Conservation (phyloP, 192 early-diverging fungal species). For the Gigaspora rosea region DNA sequence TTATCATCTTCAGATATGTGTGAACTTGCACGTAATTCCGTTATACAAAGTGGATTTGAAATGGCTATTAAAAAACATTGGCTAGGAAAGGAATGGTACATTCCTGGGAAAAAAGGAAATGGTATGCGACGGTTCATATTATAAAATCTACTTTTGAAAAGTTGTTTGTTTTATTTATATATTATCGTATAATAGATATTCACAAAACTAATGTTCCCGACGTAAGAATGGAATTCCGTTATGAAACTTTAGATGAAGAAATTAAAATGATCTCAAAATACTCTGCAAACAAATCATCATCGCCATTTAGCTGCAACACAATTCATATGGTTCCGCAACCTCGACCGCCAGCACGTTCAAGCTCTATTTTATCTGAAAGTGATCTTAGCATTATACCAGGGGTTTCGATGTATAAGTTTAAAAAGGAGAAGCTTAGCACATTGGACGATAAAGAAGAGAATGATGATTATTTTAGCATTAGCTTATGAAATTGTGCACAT, state of each 20-base stretch:
- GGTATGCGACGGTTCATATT: not conserved
- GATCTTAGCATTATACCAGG: too few relatives aligned
- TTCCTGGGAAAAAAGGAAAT: slow-evolving; percentile 76
- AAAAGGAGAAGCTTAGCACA: too few relatives aligned
- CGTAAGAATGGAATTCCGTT: slow-evolving; percentile 80
- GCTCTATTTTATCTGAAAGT: too few relatives aligned
- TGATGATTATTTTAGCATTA: too few relatives aligned
- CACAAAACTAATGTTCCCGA: slow-evolving; percentile 92
- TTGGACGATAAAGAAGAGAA: too few relatives aligned
- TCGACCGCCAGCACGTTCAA: too few relatives aligned
- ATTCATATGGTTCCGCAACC: too few relatives aligned
- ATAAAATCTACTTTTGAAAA: not conserved
- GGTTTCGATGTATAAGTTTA: too few relatives aligned
- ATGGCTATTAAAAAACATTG: slow-evolving; percentile 85
- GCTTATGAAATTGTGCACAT: too few relatives aligned
- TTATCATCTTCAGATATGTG: slow-evolving; percentile 91
- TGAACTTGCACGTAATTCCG: slow-evolving; percentile 90
- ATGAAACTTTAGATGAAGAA: slow-evolving; percentile 87
- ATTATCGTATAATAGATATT: slow-evolving; percentile 56
- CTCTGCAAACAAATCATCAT: slow-evolving; percentile 13
- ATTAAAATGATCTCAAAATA: slow-evolving; percentile 48
- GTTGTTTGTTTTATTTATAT: not conserved
- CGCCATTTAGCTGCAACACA: too few relatives aligned
- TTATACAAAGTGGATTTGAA: slow-evolving; percentile 90
- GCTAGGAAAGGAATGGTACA: slow-evolving; percentile 77